Evolutionary conservation across 129 eudicot genomes (phyloP), one percentile per base, ranked within the genome.

Genomic region (Centrapalus pauciflorus): DNA sequence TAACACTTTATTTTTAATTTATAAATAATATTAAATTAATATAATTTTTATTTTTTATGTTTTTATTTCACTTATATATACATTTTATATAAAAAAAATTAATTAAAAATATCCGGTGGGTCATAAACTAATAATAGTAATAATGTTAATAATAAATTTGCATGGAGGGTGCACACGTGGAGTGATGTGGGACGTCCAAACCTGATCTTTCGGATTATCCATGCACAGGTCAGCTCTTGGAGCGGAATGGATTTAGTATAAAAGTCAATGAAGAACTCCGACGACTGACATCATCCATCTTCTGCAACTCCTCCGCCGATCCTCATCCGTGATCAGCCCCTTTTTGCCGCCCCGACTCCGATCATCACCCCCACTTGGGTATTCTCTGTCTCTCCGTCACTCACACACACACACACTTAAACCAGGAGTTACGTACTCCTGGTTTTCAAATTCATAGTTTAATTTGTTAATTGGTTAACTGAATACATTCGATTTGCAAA

Each of bases 321-420:
- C 61, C 98, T 91, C 73, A 91, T 88, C 77, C 71, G 89, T 13
- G 77, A 91, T 73, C 82, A 87, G 82, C 96, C 98, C 0, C 89
- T 91, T 46, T 91, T 87, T 28, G 96, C 95, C 37, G 89, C 95
- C 64, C 93, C 95, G 0, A 79, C 97, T 59, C 95, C 97, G 27
- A 74, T 90, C 71, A 82, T 87, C 93, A 78, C 76, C 83, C 97
- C 97, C 30, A 70, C 76, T 58, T 73, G 71, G 98, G 98, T 90
- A 86, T 30, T n/a, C n/a, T n/a, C n/a, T n/a, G n/a, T n/a, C n/a
- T n/a, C n/a, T n/a, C n/a, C n/a, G n/a, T n/a, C n/a, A 55, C 12
- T 2, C 10, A 26, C 14, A 2, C 41, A 14, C 61, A 14, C 24
- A 3, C 54, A 13, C 41, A 37, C 43, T 1, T 0, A 37, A 3